Evolutionary conservation across 2,329 filamentous ascomycete genomes (phyloP), one percentile per base, ranked within the genome.

Genomic region (Didymosphaeria variabile): DNA sequence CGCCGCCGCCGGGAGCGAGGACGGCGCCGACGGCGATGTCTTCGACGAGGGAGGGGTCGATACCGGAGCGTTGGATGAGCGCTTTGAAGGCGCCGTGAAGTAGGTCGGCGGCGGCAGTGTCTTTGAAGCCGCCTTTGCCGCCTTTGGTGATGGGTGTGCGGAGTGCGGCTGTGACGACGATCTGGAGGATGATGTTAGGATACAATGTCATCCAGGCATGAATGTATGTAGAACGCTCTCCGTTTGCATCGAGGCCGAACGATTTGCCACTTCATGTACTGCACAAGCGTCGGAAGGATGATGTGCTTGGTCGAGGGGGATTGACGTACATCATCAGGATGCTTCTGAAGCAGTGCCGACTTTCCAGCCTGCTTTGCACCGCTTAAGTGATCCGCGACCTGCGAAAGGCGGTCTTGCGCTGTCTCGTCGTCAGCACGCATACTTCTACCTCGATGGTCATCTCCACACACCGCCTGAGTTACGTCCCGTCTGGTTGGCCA

Each of bases 71-170:
- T 59, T 91, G 85, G 76, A 98, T 85, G 67, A 98, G 83, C 61
- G 89, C 89, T 81, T 89, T 90, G 81, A 98, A 90, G 50, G 93
- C 90, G 70, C 92, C 93, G 54, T 89, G 88, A 72, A 98, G 89
- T 64, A 98, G 85, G 79, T 98, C 94, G 44, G 93, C 87, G 7
- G 91, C 92, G 58, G 88, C 85, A 9, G 95, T 98, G 81, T 98
- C 95, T 84, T 98, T 98, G 86, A 99, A 95, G 53, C 89, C 91
- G 69, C 95, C 95, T 82, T 93, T 94, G 73, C 94, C 93, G 70
- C 93, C 94, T 81, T 93, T 96, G 68, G 93, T 97, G 80, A 98
- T 89, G 73, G 95, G 88, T 17, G 93, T 97, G 72, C 95, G 93
- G 74, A 97, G 91, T 70, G 91, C 92, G 69, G 91, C 92, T 64